Percentiles rank a stretch among this genome's conserved stretches.
Evolutionary conservation across 352 stramenopile species (phyloP).

Genomic region (Globisporangium iwayamae): DNA sequence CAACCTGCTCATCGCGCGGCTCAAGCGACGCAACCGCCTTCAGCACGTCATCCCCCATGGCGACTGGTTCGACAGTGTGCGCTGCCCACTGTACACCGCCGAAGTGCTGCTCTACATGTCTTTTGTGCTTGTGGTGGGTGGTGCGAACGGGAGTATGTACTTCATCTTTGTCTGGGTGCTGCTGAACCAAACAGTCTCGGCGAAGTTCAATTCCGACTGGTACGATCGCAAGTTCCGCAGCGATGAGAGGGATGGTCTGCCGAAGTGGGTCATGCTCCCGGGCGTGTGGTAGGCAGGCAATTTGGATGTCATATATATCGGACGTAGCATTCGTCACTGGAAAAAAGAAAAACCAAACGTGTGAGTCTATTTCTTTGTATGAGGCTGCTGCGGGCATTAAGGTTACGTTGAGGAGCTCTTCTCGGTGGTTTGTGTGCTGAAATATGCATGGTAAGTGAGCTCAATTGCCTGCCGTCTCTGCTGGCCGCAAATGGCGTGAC

Average conservation of each 20-base stretch:
- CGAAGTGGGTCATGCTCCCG: slow-evolving; percentile 37
- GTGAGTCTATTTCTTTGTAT: neutral
- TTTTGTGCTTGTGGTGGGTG: slow-evolving; percentile 40
- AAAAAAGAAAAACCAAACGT: slow-evolving; percentile 14
- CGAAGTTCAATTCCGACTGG: slow-evolving; percentile 51
- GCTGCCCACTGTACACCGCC: slow-evolving; percentile 57
- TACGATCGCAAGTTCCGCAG: slow-evolving; percentile 58
- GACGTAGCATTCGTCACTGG: slow-evolving; percentile 22
- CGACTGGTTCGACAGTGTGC: slow-evolving; percentile 65
- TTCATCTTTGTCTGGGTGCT: slow-evolving; percentile 53
- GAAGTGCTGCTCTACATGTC: slow-evolving; percentile 63
- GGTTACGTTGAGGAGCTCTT: too few species aligned
- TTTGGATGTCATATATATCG: neutral
- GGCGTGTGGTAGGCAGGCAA: slow-evolving; percentile 23
- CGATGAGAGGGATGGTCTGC: slow-evolving; percentile 17
- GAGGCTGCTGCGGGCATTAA: too few species aligned
- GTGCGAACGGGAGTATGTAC: slow-evolving; percentile 37
- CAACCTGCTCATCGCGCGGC: slow-evolving; percentile 50
- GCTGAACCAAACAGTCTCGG: slow-evolving; percentile 60
- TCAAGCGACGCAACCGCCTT: slow-evolving; percentile 47
- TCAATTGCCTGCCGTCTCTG: too few species aligned
- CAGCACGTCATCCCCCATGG: slow-evolving; percentile 54
- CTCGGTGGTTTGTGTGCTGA: too few species aligned
- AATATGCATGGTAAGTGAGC: too few species aligned
- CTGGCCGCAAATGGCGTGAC: too few species aligned